Base-by-base conservation (phyloP, 305 asterid species). In the Coffea humblotiana region DNA sequence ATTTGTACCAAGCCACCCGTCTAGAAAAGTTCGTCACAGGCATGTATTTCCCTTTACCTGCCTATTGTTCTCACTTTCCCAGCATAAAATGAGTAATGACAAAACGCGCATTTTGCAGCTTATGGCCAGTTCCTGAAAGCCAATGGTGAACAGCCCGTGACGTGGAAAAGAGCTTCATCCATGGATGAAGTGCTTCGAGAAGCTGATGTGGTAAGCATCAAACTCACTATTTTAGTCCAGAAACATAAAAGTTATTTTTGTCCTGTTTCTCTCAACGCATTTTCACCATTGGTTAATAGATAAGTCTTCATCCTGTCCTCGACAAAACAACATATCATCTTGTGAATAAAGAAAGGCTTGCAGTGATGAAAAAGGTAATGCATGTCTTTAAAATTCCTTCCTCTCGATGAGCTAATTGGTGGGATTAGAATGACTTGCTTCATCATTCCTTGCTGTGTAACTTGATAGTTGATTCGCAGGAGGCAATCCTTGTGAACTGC, bases 321-420 rank as follows among this genome's bases (percentile, higher is more conserved):
- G 99, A 95, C 78, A 95, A 95, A 87, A 95, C 99, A 60, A 95
- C 99, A 2, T 95, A 90, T 84, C 99, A 95, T 88, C 96, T 95
- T 14, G 92, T 95, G 80, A 95, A 95, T 78, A 95, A 95, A 86
- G 93, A 93, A 88, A 90, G 94, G 23, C 99, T 95, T 40, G 88
- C 97, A 27, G 76, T 79, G 89, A 95, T 95, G 99, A 95, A 95
- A 87, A 92, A 93, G 97, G 98, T 87, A 89, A 68, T 18, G 12
- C 23, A 27, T 45, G 47, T 47, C n/a, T 49, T 4, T 66, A 82
- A 65, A 60, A 13, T 40, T 58, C 63, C 29, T 69, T 23, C 68
- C 54, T 65, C 48, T 65, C 48, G 10, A 9, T 63, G 77, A 32
- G 52, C 71, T 32, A 47, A 47, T 40, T 65, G 51, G 54, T 51